phyloP scores from a whole-genome alignment of 495 filamentous ascomycete genomes.

The Cercophora newfieldiana region DNA sequence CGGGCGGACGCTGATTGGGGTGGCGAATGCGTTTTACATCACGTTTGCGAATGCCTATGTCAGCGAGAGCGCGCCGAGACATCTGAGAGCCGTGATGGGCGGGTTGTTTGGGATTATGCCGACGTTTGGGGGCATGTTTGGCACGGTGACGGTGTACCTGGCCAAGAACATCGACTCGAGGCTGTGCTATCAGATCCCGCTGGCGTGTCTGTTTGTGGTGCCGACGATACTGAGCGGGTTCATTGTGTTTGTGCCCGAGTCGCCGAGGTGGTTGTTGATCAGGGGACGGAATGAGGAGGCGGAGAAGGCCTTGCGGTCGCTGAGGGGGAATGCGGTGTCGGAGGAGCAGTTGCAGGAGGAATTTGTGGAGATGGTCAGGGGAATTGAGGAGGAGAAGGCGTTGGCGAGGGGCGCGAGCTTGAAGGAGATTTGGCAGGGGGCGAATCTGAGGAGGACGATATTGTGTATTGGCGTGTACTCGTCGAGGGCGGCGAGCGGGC shows the following conservation, averaged over 20 bases:
- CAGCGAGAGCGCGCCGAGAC: constrained; percentile 42
- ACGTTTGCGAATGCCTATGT: constrained; percentile 57
- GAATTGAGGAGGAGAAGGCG: constrained; percentile 39
- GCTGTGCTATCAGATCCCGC: constrained; percentile 32
- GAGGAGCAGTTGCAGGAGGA: constrained; percentile 32
- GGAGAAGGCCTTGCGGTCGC: constrained; percentile 38
- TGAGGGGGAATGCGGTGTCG: constrained; percentile 37
- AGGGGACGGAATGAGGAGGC: constrained; percentile 47
- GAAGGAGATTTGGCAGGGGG: constrained; percentile 6
- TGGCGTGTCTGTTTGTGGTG: constrained; percentile 56
- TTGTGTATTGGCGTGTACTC: constrained; percentile 39
- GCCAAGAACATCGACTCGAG: constrained; percentile 7
- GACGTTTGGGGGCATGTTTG: constrained; percentile 8
- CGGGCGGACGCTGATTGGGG: constrained; percentile 49
- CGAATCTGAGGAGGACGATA: constrained; percentile 36
- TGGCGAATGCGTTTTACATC: constrained; percentile 52
- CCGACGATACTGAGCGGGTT: constrained; percentile 50
- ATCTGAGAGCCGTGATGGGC: constrained; percentile 45
- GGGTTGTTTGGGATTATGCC: constrained; percentile 14
- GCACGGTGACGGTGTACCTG: constrained; percentile 4
- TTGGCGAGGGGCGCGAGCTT: background rate
- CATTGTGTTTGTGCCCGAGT: constrained; percentile 60
- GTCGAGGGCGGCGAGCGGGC: constrained; percentile 36
- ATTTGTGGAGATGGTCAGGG: constrained; percentile 40
- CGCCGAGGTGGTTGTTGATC: constrained; percentile 60